Conservation (phyloP, 495 filamentous ascomycete species). For the Aspergillus saccharolyticus region DNA sequence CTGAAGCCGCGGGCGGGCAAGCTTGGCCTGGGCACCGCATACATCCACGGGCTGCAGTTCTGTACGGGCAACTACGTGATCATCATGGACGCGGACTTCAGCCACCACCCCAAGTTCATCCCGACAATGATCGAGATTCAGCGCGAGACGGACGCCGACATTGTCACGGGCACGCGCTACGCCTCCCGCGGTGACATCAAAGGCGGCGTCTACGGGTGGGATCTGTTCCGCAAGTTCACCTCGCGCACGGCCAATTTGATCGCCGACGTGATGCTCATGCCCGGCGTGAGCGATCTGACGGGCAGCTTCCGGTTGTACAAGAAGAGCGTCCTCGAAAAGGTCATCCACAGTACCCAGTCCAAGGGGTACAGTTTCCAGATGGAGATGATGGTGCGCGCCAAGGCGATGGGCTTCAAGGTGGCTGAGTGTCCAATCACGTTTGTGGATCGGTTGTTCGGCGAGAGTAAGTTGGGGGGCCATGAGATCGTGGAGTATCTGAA, state of each 20-base stretch:
- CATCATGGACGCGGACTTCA: conserved; percentile 99
- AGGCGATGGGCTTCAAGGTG: conserved; percentile 85
- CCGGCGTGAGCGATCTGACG: conserved; percentile 94
- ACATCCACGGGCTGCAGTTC: conserved; percentile 89
- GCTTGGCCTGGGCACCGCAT: conserved; percentile 93
- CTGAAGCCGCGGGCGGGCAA: conserved; percentile 87
- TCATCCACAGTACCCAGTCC: conserved; percentile 79
- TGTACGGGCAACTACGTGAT: conserved; percentile 88
- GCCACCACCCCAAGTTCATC: conserved; percentile 96
- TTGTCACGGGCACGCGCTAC: conserved; percentile 94
- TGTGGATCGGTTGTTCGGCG: conserved; percentile 91
- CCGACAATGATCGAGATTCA: conserved; percentile 78
- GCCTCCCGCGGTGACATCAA: conserved; percentile 55
- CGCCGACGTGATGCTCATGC: conserved; percentile 87
- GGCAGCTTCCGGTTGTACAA: conserved; percentile 94
- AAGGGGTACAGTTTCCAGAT: conserved; percentile 99
- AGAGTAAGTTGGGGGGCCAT: conserved; percentile 87
- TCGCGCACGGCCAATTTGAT: conserved; percentile 88
- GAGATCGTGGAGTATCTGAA: conserved; percentile 99
- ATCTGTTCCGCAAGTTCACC: conserved; percentile 92
- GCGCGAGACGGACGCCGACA: conserved; percentile 71
- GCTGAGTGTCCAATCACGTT: conserved; percentile 94
- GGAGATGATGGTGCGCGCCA: conserved; percentile 93
- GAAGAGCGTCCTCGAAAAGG: conserved; percentile 79
- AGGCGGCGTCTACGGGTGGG: conserved; percentile 96